Percentiles rank a stretch among this genome's conserved stretches.
Evolutionary conservation across 805 yeast genomes (phyloP).

Genomic region (Clavispora carvajalis): DNA sequence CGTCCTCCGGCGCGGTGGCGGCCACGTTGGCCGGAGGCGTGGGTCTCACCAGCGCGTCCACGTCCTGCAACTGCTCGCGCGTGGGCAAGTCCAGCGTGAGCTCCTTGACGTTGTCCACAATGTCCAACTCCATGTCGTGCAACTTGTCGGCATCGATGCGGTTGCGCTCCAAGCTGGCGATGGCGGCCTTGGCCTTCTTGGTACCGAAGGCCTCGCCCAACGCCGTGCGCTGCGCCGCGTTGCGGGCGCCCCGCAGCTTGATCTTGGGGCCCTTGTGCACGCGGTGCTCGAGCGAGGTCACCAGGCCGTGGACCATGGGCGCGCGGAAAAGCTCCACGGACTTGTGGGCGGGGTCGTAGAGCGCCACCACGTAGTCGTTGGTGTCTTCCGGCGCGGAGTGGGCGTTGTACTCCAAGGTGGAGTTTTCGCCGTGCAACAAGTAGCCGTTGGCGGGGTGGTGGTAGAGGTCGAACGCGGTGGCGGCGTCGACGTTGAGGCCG

Average conservation of each 20-base stretch:
- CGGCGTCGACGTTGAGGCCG: slow-evolving; percentile 60
- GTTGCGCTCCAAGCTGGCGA: slow-evolving; percentile 74
- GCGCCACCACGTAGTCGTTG: slow-evolving; percentile 63
- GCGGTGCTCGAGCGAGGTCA: slow-evolving; percentile 58
- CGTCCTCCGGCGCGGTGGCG: slow-evolving; percentile 79
- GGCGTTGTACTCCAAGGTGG: slow-evolving; percentile 70
- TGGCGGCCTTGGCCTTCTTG: slow-evolving; percentile 89
- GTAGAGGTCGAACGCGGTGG: slow-evolving; percentile 59
- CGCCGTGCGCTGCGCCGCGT: slow-evolving; percentile 65
- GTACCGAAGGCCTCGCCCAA: slow-evolving; percentile 97
- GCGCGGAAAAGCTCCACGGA: slow-evolving; percentile 58
- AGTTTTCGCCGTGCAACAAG: slow-evolving; percentile 74
- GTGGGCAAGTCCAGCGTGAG: slow-evolving; percentile 73
- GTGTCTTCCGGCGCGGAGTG: slow-evolving; percentile 29
- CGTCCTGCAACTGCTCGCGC: slow-evolving; percentile 53
- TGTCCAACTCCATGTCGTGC: slow-evolving; percentile 68
- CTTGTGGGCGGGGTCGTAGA: slow-evolving; percentile 65
- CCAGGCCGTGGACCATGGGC: slow-evolving; percentile 58
- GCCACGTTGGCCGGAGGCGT: slow-evolving; percentile 72
- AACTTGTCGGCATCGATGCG: slow-evolving; percentile 80
- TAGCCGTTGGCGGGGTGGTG: slow-evolving; percentile 39
- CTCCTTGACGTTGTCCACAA: slow-evolving; percentile 70
- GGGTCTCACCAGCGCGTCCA: slow-evolving; percentile 66
- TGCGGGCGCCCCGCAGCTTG: slow-evolving; percentile 47
- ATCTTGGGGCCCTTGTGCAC: slow-evolving; percentile 57